Conservation (phyloP, 345 rosid genomes). For the Cardamine chenopodiifolia region DNA sequence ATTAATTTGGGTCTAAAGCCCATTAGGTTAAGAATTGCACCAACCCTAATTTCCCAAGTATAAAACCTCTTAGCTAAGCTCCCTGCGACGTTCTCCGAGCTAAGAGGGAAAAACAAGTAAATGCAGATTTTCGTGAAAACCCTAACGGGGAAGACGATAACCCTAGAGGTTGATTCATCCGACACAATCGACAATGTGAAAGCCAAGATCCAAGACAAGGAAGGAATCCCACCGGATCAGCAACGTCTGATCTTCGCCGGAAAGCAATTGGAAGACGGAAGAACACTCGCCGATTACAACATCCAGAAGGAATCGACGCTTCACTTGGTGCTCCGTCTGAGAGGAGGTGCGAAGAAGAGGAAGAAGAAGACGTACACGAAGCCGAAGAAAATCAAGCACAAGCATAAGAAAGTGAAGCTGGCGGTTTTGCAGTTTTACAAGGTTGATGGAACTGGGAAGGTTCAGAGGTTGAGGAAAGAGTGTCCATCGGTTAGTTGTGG, state of each 20-base stretch:
- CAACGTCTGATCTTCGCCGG: constrained; percentile 71
- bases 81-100: background rate
- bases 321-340: constrained; percentile 66
- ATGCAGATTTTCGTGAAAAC: constrained; percentile 84
- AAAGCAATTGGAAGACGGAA: constrained; percentile 67
- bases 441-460: constrained; percentile 63
- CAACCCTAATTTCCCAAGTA: constrained; percentile 21
- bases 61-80: constrained; percentile 1
- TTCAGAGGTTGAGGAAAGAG: constrained; percentile 70
- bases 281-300: constrained; percentile 74
- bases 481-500: constrained; percentile 67
- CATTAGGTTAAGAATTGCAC: background rate
- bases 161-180: constrained; percentile 66
- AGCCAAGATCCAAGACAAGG: constrained; percentile 74
- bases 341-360: constrained; percentile 75
- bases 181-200: constrained; percentile 74
- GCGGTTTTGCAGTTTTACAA: constrained; percentile 64
- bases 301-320: constrained; percentile 77
- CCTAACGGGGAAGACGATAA: constrained; percentile 73
- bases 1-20: background rate
- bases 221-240: constrained; percentile 68
- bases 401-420: constrained; percentile 73
- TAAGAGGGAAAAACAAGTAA: background rate
- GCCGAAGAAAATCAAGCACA: constrained; percentile 73
- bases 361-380: constrained; percentile 82